Evolutionary conservation across 257 asterid genomes (phyloP).

Genomic region (Anisodus acutangulus): DNA sequence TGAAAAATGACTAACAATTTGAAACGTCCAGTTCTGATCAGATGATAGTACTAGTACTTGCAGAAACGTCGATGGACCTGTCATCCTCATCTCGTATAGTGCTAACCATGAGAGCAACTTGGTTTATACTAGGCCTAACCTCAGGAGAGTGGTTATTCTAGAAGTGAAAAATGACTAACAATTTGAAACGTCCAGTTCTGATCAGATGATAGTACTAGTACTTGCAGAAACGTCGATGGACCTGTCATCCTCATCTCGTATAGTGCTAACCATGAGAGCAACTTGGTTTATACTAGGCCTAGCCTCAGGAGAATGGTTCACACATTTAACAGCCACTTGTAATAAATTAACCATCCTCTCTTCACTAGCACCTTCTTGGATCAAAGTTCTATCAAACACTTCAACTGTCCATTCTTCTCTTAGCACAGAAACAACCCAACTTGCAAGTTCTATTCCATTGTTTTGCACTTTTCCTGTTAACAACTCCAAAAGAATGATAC

Average conservation of each 20-base stretch:
- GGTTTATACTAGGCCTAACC: conserved; percentile 56
- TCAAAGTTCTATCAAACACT: conserved; percentile 66
- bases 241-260: conserved; percentile 70
- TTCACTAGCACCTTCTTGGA: conserved; percentile 67
- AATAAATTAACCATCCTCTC: conserved; percentile 70
- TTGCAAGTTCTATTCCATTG: conserved; percentile 58
- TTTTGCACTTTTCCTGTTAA: conserved; percentile 65
- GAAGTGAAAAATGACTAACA: conserved; percentile 14
- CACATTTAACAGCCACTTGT: conserved; percentile 67
- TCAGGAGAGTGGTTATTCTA: conserved; percentile 34
- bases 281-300: conserved; percentile 65
- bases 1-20: not conserved
- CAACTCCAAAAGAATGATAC: conserved; percentile 72
- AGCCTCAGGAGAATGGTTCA: conserved; percentile 40
- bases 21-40: not conserved
- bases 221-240: conserved; percentile 59
- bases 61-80: conserved; percentile 61
- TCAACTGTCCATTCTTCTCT: conserved; percentile 86
- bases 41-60: conserved; percentile 21
- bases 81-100: conserved; percentile 65
- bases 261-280: conserved; percentile 47
- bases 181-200: not conserved
- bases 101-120: conserved; percentile 55
- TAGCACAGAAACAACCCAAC: conserved; percentile 73
- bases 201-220: conserved; percentile 25